Evolutionary conservation across 2,329 filamentous ascomycete species (phyloP).

Genomic region (Drechmeria coniospora): DNA sequence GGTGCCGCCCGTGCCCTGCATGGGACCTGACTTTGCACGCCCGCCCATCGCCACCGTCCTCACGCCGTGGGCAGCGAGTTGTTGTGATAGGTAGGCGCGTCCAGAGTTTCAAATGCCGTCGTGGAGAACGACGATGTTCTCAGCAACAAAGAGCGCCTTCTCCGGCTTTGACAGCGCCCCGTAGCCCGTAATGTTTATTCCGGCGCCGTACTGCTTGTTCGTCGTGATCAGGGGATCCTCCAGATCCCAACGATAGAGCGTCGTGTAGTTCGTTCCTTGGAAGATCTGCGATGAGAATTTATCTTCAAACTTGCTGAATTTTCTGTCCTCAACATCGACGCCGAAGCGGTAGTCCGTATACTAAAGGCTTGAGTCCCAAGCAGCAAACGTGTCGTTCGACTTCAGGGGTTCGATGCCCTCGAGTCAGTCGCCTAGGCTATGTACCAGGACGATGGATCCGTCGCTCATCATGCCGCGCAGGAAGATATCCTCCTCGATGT

Average conservation of each 20-base stretch:
- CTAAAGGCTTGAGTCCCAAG: too few relatives aligned
- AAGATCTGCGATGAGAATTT: conserved; percentile 25
- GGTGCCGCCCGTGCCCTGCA: conserved; percentile 38
- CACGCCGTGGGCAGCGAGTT: conserved; percentile 35
- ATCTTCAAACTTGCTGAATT: conserved; percentile 32
- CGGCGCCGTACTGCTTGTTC: conserved; percentile 15
- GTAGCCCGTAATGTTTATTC: conserved; percentile 29
- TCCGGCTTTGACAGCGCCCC: conserved; percentile 7
- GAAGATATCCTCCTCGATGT: too few relatives aligned
- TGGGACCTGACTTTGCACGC: conserved; percentile 26
- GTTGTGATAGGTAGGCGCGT: conserved; percentile 39
- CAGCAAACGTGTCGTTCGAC: too few relatives aligned
- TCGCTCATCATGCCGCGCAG: too few relatives aligned
- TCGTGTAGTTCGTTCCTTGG: conserved; percentile 38
- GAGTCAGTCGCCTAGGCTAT: too few relatives aligned
- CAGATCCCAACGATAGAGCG: conserved; percentile 35
- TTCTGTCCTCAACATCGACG: too few relatives aligned
- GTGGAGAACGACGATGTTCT: conserved; percentile 43
- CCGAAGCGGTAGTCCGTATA: too few relatives aligned
- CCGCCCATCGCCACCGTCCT: conserved; percentile 37
- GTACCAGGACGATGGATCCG: too few relatives aligned
- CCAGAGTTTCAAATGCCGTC: conserved; percentile 45
- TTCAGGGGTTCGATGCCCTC: too few relatives aligned
- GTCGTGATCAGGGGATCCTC: conserved; percentile 24
- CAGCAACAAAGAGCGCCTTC: conserved; percentile 36